Conservation (phyloP, 805 yeast genomes). For the Starmerella vaccinii region DNA sequence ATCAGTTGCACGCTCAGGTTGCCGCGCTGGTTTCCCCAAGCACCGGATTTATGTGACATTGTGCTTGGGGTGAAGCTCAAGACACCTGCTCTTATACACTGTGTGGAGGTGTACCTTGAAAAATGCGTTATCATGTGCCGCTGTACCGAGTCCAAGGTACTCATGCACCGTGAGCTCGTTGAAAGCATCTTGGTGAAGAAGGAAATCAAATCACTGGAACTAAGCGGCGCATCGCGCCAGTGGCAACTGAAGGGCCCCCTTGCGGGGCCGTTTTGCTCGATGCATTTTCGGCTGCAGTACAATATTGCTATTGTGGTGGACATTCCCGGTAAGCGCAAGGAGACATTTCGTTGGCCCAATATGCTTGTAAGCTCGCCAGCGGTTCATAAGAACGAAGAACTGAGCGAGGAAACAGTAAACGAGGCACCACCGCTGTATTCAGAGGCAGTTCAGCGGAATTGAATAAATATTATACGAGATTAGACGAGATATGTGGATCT, state of each 20-base stretch:
- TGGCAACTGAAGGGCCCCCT: not conserved
- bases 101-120: not conserved
- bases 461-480: no score
- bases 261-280: not conserved
- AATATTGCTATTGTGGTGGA: not conserved
- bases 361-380: not conserved
- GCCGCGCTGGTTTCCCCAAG: not conserved
- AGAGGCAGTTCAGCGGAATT: no score
- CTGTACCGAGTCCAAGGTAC: not conserved
- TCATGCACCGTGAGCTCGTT: not conserved
- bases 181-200: not conserved
- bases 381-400: no score
- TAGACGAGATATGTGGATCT: no score
- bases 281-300: not conserved
- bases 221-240: not conserved
- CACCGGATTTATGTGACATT: not conserved
- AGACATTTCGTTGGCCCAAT: not conserved
- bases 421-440: no score
- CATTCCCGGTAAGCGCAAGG: not conserved
- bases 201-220: not conserved
- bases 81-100: not conserved
- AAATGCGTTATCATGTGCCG: not conserved
- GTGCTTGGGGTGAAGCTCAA: not conserved
- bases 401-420: no score
- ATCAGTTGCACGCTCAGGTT: not conserved